These are phyloP conservation scores for Aureobasidium sp. DNA, from an alignment of 2,329 filamentous ascomycete genomes.

Conservation along the genomic window DNA sequence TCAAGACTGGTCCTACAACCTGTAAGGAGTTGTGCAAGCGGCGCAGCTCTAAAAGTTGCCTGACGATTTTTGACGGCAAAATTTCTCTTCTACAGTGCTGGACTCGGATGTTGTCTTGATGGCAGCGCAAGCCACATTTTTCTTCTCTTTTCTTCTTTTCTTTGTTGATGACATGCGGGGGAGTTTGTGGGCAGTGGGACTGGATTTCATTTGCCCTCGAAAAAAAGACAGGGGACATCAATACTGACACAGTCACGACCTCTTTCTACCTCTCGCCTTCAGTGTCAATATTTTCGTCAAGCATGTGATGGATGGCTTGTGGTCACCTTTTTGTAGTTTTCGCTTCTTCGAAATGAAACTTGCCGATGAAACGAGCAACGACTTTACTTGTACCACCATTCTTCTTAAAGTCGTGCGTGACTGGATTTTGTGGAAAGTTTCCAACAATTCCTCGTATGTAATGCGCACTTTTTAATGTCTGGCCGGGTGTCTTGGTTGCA, in stretches of 20 bases:
- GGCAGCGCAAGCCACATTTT: background rate
- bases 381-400: background rate
- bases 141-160: background rate
- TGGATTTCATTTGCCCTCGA: constrained; percentile 2
- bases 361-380: constrained; percentile 12
- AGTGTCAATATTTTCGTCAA: constrained; percentile 13
- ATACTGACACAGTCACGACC: constrained; percentile 1
- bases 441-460: background rate
- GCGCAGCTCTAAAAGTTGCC: constrained; percentile 2
- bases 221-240: background rate
- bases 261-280: constrained; percentile 7
- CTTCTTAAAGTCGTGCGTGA: background rate
- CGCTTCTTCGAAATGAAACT: constrained; percentile 8
- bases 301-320: constrained; percentile 5
- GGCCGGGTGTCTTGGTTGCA: background rate
- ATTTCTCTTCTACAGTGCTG: constrained; percentile 9
- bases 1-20: constrained; percentile 13
- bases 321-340: constrained; percentile 7
- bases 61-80: constrained; percentile 10
- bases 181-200: constrained; percentile 11
- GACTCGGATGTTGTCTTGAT: constrained; percentile 8
- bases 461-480: background rate
- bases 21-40: constrained; percentile 3
- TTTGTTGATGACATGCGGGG: constrained; percentile 12
- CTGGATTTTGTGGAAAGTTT: background rate